Base-by-base conservation (phyloP, 495 filamentous ascomycete genomes). In the Podospora tetraspora region DNA sequence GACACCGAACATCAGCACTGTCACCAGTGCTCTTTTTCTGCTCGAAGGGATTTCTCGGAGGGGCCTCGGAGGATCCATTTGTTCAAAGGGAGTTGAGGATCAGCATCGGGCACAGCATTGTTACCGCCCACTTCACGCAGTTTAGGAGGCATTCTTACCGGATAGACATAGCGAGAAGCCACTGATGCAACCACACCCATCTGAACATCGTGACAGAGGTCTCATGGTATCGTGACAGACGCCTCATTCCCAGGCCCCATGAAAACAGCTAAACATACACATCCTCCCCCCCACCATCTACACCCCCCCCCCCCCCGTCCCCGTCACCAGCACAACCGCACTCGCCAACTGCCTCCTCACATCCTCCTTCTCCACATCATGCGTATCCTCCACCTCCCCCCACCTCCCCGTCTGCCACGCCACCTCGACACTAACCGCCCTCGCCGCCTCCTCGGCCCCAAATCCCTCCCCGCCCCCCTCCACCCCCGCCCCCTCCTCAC, bases 301-400 rank as follows among this genome's bases (percentile, higher is more conserved):
- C 29, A 19, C 56, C 43, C 57, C 27, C 27, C 34, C 19, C 11
- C 52, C n/a, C 13, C 61, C 62, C 34, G 23, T 57, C 58, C 91
- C 91, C 63, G 85, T 87, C 29, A 96, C 90, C 63, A 96, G 78
- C 68, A 97, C 71, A 24, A 97, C 83, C 52, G 92, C 90, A 78
- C 91, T 94, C 22, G 94, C 95, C 68, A 99, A 78, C 81, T 97
- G 95, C 71, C 95, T 85, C 78, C 85, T 86, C 71, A 98, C 57
- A 80, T 99, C 95, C 80, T 96, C 95, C 78, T 88, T 92, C 73
- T 97, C 89, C 3, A 99, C 95, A 86, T 99, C 95, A 79, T 99
- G 96, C 57, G 93, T 96, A 80, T 99, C 95, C 79, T 99, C 96
- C 3, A 99, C 95, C 81, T 96, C 93, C 1, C 95, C 95, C 93